Base-by-base conservation (phyloP, 352 stramenopile genomes). In the Phytophthora idaei region DNA sequence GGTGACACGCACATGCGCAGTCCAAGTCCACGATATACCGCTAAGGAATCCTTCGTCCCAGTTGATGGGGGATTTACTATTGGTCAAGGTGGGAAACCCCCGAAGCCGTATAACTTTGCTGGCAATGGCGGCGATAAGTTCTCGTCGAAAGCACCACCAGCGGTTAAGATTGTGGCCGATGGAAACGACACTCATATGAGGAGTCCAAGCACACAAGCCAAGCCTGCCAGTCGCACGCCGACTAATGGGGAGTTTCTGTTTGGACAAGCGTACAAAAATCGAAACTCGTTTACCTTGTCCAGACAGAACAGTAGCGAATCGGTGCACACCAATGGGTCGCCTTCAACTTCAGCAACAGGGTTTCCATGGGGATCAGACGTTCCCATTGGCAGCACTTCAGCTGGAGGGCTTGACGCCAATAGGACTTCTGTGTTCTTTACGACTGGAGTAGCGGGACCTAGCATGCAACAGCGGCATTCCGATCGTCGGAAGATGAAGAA, bases 251-350 rank as follows among this genome's bases (percentile, higher is more conserved):
- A 59, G 17, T 73, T 73, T 67, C 17, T 69, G 28, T 73, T 76
- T 62, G 71, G 67, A 32, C 56, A 67, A 64, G 50, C 47, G 5
- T 78, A 76, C 50, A 78, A 74, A 45, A 73, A 73, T 44, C 57
- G 67, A 53, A 73, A 69, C 32, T 25, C 67, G 9, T 68, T 63
- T 63, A 7, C 9, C 0, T 68, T 62, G 21, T 53, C 36, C 2
- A 49, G 37, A 34, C 45, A 63, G 65, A 67, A 41, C 14, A 65
- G 47, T 8, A 69, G 25, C 8, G 56, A 61, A 4, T 55, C 61
- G 14, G 45, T 61, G 45, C 37, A 49, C 4, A 51, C 55, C 5
- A 37, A 41, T 47, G 50, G 28, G 31, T 50, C 47, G 9, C 8
- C 6, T 32, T 28, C 50, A 45, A 27, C 32, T 56, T 27, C 17